Evolutionary conservation across 2,329 filamentous ascomycete species (phyloP).

Genomic region (Colletotrichum tropicicola): DNA sequence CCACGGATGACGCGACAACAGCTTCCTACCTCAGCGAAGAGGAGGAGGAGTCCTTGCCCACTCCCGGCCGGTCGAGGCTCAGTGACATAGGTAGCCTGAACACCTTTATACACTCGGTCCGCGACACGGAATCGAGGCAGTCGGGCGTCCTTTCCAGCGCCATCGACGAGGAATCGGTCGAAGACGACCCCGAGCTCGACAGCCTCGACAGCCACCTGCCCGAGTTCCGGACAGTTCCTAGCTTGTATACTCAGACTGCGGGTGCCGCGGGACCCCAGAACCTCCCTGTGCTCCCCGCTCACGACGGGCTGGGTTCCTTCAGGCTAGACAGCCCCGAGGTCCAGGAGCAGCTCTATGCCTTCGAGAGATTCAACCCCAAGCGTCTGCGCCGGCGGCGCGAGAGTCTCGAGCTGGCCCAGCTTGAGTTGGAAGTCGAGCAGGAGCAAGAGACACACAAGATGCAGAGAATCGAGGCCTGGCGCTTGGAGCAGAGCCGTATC

Average conservation of each 20-base stretch:
- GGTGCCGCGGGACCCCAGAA: constrained; percentile 61
- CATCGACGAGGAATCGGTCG: constrained; percentile 48
- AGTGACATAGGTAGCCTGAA: constrained; percentile 86
- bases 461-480: constrained; percentile 89
- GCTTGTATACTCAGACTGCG: constrained; percentile 49
- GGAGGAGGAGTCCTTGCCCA: constrained; percentile 69
- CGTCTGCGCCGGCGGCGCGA: constrained; percentile 65
- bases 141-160: constrained; percentile 48
- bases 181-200: constrained; percentile 85
- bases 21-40: constrained; percentile 75
- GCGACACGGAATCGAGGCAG: constrained; percentile 53
- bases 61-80: constrained; percentile 75
- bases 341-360: constrained; percentile 88
- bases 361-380: constrained; percentile 84
- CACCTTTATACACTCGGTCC: constrained; percentile 70
- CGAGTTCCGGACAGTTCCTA: constrained; percentile 77
- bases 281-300: constrained; percentile 81
- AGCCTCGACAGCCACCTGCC: constrained; percentile 92
- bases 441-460: constrained; percentile 77
- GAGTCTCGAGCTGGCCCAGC: constrained; percentile 59
- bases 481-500: constrained; percentile 86
- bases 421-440: constrained; percentile 62
- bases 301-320: constrained; percentile 93
- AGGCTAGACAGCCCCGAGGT: constrained; percentile 69
- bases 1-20: constrained; percentile 67